These are phyloP conservation scores for Sporothrix curviconia DNA, from an alignment of 2,329 filamentous ascomycete genomes.

Conservation along the genomic window DNA sequence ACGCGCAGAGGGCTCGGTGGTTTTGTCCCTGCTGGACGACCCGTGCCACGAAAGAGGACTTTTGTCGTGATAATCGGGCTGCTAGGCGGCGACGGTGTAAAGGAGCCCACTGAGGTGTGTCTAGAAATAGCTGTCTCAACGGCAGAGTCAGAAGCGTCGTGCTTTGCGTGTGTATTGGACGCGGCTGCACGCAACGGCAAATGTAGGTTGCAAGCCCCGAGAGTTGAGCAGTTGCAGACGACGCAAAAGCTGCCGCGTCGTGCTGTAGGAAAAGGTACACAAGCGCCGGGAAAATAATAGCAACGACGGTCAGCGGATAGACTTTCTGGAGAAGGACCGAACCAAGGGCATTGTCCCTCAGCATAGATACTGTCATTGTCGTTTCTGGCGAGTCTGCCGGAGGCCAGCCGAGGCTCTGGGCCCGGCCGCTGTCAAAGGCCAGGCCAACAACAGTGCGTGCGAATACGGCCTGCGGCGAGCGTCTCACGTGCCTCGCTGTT, in stretches of 20 bases:
- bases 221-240: neutral
- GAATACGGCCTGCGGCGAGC: neutral
- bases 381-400: neutral
- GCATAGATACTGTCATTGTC: neutral
- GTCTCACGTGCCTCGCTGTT: neutral
- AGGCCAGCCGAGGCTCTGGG: constrained; percentile 6
- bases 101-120: neutral
- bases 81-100: neutral
- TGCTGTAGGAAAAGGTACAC: neutral
- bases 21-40: neutral
- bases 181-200: too few species aligned
- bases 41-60: neutral
- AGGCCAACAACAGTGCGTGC: neutral
- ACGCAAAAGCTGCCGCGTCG: neutral
- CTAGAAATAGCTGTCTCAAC: neutral
- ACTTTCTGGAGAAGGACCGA: neutral
- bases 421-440: constrained; percentile 15
- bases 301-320: neutral
- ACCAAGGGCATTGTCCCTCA: neutral
- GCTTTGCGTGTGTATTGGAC: too few species aligned
- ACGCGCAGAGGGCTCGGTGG: neutral
- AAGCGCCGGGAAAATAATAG: neutral
- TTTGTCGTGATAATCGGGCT: neutral
- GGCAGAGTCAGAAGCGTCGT: too few species aligned
- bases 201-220: neutral